Percentiles rank a stretch among this genome's conserved stretches.
These are phyloP conservation scores for Termitomyces sp. DNA, from an alignment of 768 basidiomycete genomes.

Conservation along the genomic window DNA sequence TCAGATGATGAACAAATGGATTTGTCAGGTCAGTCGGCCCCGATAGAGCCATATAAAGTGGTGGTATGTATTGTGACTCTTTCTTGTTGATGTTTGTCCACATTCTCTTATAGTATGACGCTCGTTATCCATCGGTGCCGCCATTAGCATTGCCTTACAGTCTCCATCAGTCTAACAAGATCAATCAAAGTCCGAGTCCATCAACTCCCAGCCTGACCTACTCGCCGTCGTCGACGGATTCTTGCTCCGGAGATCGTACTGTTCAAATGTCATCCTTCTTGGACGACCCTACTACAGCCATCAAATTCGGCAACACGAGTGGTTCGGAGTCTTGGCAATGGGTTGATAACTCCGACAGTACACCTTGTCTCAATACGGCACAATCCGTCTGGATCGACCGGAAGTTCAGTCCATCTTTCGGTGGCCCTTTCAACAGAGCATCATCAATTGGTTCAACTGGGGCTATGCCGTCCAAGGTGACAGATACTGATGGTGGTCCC, in stretches of 20 bases:
- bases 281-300: conserved; percentile 32
- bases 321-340: conserved; percentile 19
- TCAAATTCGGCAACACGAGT: conserved; percentile 8
- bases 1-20: background rate
- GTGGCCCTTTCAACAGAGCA: background rate
- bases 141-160: background rate
- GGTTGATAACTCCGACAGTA: conserved; percentile 11
- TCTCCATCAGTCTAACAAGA: conserved; percentile 4
- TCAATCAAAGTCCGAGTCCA: conserved; percentile 34
- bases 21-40: conserved; percentile 4
- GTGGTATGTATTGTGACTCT: conserved; percentile 1
- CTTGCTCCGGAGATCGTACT: conserved; percentile 46
- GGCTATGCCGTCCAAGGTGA: background rate
- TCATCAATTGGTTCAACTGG: background rate
- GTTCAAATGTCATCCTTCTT: conserved; percentile 50
- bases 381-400: background rate
- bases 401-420: conserved; percentile 2
- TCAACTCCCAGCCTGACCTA: conserved; percentile 53
- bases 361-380: background rate
- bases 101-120: background rate
- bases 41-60: background rate
- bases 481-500: conserved; percentile 1
- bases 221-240: conserved; percentile 58
- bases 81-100: background rate
- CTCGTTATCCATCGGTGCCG: background rate